phyloP scores from a whole-genome alignment of 2,329 filamentous ascomycete species.

The Xylaria sp. region DNA sequence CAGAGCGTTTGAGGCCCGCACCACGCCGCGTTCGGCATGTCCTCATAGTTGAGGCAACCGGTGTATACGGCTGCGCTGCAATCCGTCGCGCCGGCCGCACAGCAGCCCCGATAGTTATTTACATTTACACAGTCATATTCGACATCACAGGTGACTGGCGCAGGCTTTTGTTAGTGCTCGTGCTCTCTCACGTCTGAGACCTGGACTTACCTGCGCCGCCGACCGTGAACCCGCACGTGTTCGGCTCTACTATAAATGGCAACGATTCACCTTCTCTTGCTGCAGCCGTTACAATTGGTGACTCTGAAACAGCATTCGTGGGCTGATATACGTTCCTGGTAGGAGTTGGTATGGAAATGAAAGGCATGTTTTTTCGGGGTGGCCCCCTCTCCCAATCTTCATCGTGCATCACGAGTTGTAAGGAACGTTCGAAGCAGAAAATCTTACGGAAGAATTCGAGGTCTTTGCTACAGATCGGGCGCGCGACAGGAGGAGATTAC shows the following conservation, averaged over 20 bases:
- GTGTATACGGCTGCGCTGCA: conserved; percentile 40
- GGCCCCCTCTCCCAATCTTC: conserved; percentile 27
- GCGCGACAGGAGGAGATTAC: not conserved
- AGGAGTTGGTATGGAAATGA: conserved; percentile 30
- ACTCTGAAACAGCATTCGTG: conserved; percentile 2
- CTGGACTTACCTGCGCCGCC: conserved; percentile 35
- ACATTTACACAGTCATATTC: conserved; percentile 39
- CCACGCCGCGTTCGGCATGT: conserved; percentile 22
- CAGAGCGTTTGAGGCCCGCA: conserved; percentile 39
- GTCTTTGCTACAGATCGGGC: not conserved
- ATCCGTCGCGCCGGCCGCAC: conserved; percentile 29
- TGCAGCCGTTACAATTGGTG: conserved; percentile 27
- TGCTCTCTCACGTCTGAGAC: not conserved
- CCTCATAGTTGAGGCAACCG: conserved; percentile 34
- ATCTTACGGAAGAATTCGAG: not conserved
- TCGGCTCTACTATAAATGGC: conserved; percentile 33
- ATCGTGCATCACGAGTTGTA: conserved; percentile 29
- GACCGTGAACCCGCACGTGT: conserved; percentile 40
- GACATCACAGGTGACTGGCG: conserved; percentile 38
- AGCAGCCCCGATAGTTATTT: conserved; percentile 39
- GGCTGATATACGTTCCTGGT: conserved; percentile 16
- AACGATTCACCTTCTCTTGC: conserved; percentile 14
- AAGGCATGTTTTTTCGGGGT: conserved; percentile 34
- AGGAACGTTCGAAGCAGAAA: not conserved
- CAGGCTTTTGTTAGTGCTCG: conserved; percentile 15